These are phyloP conservation scores for Sporisorium scitamineum DNA, from an alignment of 1,284 basidiomycete species.

Conservation along the genomic window DNA sequence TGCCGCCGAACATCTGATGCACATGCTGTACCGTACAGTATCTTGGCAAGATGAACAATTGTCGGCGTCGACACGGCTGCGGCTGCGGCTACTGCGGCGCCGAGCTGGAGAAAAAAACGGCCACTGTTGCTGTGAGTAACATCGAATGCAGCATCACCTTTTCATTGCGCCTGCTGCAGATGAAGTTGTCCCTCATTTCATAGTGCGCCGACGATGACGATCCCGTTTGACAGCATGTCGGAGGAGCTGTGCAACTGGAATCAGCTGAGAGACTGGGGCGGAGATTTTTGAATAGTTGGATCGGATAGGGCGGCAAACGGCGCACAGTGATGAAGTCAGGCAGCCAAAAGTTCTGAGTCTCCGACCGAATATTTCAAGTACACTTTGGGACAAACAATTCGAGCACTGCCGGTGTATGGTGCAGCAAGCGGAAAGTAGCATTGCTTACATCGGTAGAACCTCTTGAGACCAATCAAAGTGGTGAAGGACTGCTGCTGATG, in stretches of 20 bases:
- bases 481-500: background rate
- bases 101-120: background rate
- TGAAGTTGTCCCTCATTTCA: background rate
- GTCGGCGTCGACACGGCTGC: background rate
- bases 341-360: background rate
- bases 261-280: slow-evolving; percentile 7
- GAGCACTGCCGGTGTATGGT: background rate
- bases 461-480: background rate
- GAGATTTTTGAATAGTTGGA: background rate
- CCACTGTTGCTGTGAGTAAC: background rate
- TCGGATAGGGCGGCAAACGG: background rate
- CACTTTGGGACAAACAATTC: too few species aligned
- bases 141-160: too few species aligned
- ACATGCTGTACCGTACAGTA: background rate
- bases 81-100: slow-evolving; percentile 1
- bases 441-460: too few species aligned
- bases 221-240: background rate
- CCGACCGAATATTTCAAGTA: background rate
- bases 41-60: background rate
- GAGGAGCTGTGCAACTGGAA: background rate
- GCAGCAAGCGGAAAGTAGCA: background rate
- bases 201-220: background rate
- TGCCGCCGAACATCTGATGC: slow-evolving; percentile 5
- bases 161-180: too few species aligned
- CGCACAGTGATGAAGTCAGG: slow-evolving; percentile 3